A percentile compares a stretch with the other conserved stretches of the same genome.
Evolutionary conservation across 805 yeast species (phyloP).

Genomic region (Saccharomycopsis vini): DNA sequence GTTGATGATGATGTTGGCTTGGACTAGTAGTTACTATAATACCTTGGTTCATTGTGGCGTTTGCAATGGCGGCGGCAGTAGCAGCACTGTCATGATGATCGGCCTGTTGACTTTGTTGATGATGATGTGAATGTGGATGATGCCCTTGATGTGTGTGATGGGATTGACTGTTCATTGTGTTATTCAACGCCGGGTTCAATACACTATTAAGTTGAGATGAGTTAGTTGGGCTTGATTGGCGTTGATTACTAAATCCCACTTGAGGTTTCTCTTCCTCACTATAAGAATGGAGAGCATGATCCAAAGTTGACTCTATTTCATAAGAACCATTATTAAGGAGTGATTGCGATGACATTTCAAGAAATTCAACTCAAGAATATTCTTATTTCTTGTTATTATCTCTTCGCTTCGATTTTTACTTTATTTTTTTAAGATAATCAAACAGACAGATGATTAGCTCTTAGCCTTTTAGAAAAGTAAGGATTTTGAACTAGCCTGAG

Average conservation of each 20-base stretch:
- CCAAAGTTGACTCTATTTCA: constrained; percentile 2
- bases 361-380: too few species aligned
- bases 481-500: too few species aligned
- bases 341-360: constrained; percentile 11
- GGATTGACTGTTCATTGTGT: too few species aligned
- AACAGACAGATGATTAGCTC: too few species aligned
- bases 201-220: neutral
- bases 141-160: neutral
- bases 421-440: too few species aligned
- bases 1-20: too few species aligned
- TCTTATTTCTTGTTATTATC: neutral
- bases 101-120: neutral
- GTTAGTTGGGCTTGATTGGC: neutral
- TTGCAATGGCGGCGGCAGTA: neutral
- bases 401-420: too few species aligned
- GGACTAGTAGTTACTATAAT: too few species aligned
- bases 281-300: constrained; percentile 1
- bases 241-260: neutral
- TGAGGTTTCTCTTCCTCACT: neutral
- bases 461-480: too few species aligned
- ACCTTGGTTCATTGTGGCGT: neutral
- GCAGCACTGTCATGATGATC: neutral
- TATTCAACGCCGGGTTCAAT: too few species aligned
- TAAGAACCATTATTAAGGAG: constrained; percentile 4
- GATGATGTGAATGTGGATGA: neutral